Conservation (phyloP, 1,284 basidiomycete species). For the Vanrija pseudolonga region DNA sequence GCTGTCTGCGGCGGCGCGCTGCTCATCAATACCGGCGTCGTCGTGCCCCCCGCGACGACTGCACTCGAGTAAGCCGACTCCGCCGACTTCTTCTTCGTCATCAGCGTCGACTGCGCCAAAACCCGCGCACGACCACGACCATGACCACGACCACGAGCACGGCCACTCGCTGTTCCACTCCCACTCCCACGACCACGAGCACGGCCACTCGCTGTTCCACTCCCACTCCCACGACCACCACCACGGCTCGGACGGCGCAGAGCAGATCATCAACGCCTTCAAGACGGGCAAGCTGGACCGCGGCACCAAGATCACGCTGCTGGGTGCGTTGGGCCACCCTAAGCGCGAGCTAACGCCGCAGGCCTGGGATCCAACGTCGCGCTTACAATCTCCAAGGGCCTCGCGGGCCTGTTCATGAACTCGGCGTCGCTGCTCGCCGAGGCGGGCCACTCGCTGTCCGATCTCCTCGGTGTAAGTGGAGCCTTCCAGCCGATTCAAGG, state of each 20-base stretch:
- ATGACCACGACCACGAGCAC: conserved; percentile 64
- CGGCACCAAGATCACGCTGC: conserved; percentile 75
- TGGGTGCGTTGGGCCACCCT: conserved; percentile 44
- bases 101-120: not conserved
- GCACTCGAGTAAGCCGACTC: not conserved
- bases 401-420: conserved; percentile 76
- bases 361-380: conserved; percentile 82
- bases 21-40: too few species aligned
- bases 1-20: too few species aligned
- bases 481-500: too few species aligned
- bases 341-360: conserved; percentile 1
- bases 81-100: too few species aligned
- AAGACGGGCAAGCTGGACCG: conserved; percentile 68
- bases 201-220: conserved; percentile 46
- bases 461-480: conserved; percentile 50
- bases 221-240: conserved; percentile 55
- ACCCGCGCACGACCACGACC: conserved; percentile 9
- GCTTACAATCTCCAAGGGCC: conserved; percentile 77
- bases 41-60: not conserved
- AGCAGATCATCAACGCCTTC: conserved; percentile 64
- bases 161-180: conserved; percentile 40
- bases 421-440: conserved; percentile 90
- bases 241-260: conserved; percentile 62
- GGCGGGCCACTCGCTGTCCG: conserved; percentile 89
- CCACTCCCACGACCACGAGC: conserved; percentile 61